These are phyloP conservation scores for Narthecium ossifragum DNA, from an alignment of 106 monocot genomes.

Conservation along the genomic window DNA sequence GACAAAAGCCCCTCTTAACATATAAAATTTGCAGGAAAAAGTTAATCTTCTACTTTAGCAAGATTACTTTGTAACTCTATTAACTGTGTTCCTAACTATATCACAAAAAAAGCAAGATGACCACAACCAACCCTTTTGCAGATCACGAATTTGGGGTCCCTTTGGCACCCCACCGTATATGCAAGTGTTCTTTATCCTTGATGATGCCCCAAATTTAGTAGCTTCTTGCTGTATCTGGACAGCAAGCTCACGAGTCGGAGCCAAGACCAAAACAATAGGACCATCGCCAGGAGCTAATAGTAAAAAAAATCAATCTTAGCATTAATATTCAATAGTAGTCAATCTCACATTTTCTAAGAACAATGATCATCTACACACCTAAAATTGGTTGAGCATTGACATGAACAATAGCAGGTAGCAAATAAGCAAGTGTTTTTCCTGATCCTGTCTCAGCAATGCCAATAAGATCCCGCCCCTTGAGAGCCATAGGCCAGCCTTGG, in stretches of 20 bases:
- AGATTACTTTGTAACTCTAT: too few species aligned
- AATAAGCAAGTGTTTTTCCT: constrained; percentile 92
- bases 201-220: constrained; percentile 93
- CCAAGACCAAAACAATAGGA: constrained; percentile 91
- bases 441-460: constrained; percentile 99
- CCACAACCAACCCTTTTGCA: constrained; percentile 74
- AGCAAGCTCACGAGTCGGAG: constrained; percentile 94
- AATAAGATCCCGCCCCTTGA: constrained; percentile 95
- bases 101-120: constrained; percentile 1
- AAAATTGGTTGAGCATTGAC: constrained; percentile 98
- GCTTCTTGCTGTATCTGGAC: constrained; percentile 97
- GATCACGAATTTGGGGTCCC: constrained; percentile 97
- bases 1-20: too few species aligned
- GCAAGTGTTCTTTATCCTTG: constrained; percentile 93
- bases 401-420: constrained; percentile 94
- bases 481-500: constrained; percentile 99
- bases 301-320: too few species aligned
- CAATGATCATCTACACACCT: constrained; percentile 33
- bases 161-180: constrained; percentile 99
- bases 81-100: too few species aligned
- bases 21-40: too few species aligned
- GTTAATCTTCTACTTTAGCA: too few species aligned
- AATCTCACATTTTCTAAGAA: too few species aligned
- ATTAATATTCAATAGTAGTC: too few species aligned
- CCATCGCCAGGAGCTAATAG: constrained; percentile 98